Evolutionary conservation across 2,329 filamentous ascomycete genomes (phyloP).

Genomic region (Fusarium piperis): DNA sequence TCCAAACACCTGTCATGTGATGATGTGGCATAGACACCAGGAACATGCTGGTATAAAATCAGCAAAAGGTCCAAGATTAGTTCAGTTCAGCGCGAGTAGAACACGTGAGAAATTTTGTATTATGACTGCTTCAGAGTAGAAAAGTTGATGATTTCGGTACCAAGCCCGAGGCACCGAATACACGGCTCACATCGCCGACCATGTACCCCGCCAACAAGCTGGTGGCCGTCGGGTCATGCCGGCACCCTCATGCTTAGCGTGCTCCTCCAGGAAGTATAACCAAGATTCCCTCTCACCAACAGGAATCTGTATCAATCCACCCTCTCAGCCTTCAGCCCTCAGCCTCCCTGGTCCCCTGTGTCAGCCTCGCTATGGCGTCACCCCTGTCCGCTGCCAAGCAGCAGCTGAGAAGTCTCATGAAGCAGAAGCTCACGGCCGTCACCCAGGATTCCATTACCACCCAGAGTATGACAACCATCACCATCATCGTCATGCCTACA

Average conservation of each 20-base stretch:
- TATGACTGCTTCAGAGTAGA: not conserved
- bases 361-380: slow-evolving; percentile 57
- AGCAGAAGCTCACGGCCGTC: slow-evolving; percentile 69
- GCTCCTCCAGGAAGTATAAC: slow-evolving; percentile 2
- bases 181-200: slow-evolving; percentile 21
- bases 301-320: slow-evolving; percentile 14
- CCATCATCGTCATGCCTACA: slow-evolving; percentile 5
- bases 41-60: not conserved
- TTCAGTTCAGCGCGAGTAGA: not conserved
- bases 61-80: not conserved
- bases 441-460: slow-evolving; percentile 67
- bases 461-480: slow-evolving; percentile 71
- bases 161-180: not conserved
- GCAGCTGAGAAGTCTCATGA: slow-evolving; percentile 77
- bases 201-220: slow-evolving; percentile 6
- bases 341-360: slow-evolving; percentile 8
- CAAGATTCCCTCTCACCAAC: slow-evolving; percentile 19
- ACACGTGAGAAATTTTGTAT: not conserved
- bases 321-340: not conserved
- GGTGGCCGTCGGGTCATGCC: slow-evolving; percentile 9
- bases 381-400: slow-evolving; percentile 75
- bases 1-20: not conserved
- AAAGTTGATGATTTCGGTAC: not conserved
- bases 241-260: slow-evolving; percentile 19
- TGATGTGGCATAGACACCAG: not conserved